Percentiles rank a stretch among this genome's conserved stretches.
Evolutionary conservation across 495 filamentous ascomycete species (phyloP).

Genomic region (Podospora appendiculata): DNA sequence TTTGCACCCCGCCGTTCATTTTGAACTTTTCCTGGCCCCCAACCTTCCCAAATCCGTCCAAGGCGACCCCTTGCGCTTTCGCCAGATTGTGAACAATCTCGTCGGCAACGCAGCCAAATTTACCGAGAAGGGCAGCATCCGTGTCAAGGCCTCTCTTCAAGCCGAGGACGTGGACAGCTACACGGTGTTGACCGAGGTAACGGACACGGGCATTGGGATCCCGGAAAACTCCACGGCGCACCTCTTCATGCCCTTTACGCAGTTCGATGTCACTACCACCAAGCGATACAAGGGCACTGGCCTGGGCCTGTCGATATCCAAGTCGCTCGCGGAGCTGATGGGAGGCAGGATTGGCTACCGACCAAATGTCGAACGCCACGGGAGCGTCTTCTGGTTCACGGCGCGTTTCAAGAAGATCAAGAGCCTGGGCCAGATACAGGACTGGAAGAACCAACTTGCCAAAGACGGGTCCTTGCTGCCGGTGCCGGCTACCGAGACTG

Average conservation of each 20-base stretch:
- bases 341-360: conserved; percentile 54
- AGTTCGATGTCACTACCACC: conserved; percentile 66
- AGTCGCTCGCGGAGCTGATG: conserved; percentile 66
- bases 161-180: conserved; percentile 34
- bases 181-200: conserved; percentile 51
- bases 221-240: conserved; percentile 49
- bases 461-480: conserved; percentile 3
- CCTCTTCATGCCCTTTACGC: conserved; percentile 76
- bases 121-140: conserved; percentile 36
- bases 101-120: conserved; percentile 43
- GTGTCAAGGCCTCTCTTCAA: conserved; percentile 22
- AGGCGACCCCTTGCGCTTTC: conserved; percentile 40
- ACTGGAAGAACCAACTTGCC: conserved; percentile 11
- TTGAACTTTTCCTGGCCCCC: conserved; percentile 30
- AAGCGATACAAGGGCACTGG: conserved; percentile 78
- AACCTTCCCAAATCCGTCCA: conserved; percentile 32
- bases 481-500: conserved; percentile 10
- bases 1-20: conserved; percentile 22
- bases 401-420: conserved; percentile 41
- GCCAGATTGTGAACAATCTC: conserved; percentile 42
- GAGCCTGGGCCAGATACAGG: conserved; percentile 20
- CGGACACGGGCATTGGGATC: conserved; percentile 74
- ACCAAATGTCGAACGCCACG: conserved; percentile 42
- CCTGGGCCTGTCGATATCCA: conserved; percentile 69
- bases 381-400: conserved; percentile 56